Base-by-base conservation (phyloP, 73 alveolate species). In the Stentor coeruleus region DNA sequence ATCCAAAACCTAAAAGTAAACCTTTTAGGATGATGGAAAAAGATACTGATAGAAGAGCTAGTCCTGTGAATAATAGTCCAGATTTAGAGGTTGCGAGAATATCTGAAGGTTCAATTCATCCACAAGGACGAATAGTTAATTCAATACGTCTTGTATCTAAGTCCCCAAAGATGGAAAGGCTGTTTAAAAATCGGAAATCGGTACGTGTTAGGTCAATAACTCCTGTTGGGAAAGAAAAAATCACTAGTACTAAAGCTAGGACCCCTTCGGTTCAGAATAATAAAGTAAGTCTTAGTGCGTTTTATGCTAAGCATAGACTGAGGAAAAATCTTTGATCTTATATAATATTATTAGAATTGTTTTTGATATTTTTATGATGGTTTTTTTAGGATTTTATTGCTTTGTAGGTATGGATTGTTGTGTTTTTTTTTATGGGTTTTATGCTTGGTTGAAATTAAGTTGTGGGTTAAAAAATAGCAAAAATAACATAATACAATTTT, bases 161-260 rank as follows among this genome's bases (percentile, higher is more conserved):
- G 39, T 28, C 20, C n/a, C 79, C n/a, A 31, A 20, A 66, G 33
- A 66, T 20, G 1, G 79, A 66, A 11, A 66, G 37, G 2, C 33
- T 2, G 79, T 11, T 20, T 14, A 66, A 66, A 66, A 31, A 33
- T 20, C n/a, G 79, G 33, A 66, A 66, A 66, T 20, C 20, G 14
- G 37, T 66, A 1, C n/a, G 79, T 20, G 79, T 66, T 11, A 66
- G 79, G 41, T 66, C 79, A 26, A 66, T 33, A 26, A 66, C 79
- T 26, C 79, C 79, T 31, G 2, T 66, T 20, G 37, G 37, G n/a
- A 66, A 66, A 40, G 40, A 1, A 66, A 66, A 66, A 33, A 40
- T 6, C 6, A 49, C 6, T 11, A n/a, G n/a, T n/a, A n/a, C n/a
- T n/a, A n/a, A n/a, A n/a, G n/a, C n/a, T n/a, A 49, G 66, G 66